Base-by-base conservation (phyloP, 352 stramenopile genomes). In the Phytophthora tubulina region DNA sequence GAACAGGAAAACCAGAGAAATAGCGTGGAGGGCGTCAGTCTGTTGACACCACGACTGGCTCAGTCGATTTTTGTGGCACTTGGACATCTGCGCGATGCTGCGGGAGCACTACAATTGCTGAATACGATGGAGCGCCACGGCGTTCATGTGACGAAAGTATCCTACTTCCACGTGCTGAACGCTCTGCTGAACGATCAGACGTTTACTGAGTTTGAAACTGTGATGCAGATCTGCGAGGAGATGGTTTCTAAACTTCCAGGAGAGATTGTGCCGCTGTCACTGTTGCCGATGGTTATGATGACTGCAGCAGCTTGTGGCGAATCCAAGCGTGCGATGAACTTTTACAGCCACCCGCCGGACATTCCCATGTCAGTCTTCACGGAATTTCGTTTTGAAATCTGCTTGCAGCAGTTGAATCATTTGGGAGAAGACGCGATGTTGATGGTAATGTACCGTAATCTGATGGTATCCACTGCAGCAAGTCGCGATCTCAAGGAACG, bases 371-470 rank as follows among this genome's bases (percentile, higher is more conserved):
- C 67, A 27, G 44, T 39, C 3, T 90, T 82, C 50, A 86, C 78
- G 1, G 80, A 92, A 63, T 85, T 84, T 62, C 82, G 78, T 9
- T 91, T 94, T 57, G 85, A 91, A 32, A 90, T 90, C 45, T 89
- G 80, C 54, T 59, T 92, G 39, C 84, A 90, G 56, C 81, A 82
- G 39, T 61, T 94, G 32, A 84, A 80, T 72, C 58, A 82, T 5
- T 52, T 81, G 32, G 72, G 76, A 32, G 73, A 84, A 59, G 61
- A 80, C 11, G 63, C 70, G 8, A 83, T 90, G 68, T 78, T 92
- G 64, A 75, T 94, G 31, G 56, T 79, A 10, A 66, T 94, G 31
- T 88, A 92, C 48, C 58, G 72, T 55, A 74, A 84, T 38, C 38
- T 94, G 2, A 80, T 94, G 58, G 45, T 36, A 14, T 86, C 82